Evolutionary conservation across 768 basidiomycete genomes (phyloP).

Genomic region (Kwoniella bestiolae): DNA sequence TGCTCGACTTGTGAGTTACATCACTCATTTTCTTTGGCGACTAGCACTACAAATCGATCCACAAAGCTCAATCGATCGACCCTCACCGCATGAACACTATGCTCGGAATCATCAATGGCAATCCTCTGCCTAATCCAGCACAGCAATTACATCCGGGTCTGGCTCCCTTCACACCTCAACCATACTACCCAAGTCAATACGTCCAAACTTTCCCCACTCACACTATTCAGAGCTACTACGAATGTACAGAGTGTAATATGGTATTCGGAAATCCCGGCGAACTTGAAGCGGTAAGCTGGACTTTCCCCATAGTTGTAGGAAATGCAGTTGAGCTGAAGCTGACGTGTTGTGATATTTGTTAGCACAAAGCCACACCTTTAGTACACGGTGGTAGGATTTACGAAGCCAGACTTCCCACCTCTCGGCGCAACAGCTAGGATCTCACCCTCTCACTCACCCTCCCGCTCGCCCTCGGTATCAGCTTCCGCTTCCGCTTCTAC

Average conservation of each 20-base stretch:
- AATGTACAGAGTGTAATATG: slow-evolving; percentile 6
- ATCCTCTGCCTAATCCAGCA: neutral
- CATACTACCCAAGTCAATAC: neutral
- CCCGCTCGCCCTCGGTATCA: too few species aligned
- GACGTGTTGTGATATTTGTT: neutral
- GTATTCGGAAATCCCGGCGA: neutral
- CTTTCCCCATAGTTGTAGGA: too few species aligned
- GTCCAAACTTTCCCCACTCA: neutral
- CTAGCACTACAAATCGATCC: slow-evolving; percentile 1
- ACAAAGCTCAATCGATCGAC: neutral
- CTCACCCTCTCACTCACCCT: too few species aligned
- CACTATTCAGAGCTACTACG: slow-evolving; percentile 4
- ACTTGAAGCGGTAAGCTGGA: neutral
- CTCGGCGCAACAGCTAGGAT: neutral
- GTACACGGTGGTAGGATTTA: slow-evolving; percentile 2
- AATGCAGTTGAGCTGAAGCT: neutral
- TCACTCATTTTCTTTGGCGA: too few species aligned
- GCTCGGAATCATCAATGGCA: neutral
- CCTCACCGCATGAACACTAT: neutral
- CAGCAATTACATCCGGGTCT: neutral
- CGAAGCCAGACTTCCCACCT: slow-evolving; percentile 4
- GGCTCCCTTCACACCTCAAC: neutral
- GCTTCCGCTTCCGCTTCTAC: neutral
- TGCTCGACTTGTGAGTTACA: neutral
- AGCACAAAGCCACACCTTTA: slow-evolving; percentile 6